Conservation (phyloP, 1,284 basidiomycete species). For the Ustilago vetiveriae region DNA sequence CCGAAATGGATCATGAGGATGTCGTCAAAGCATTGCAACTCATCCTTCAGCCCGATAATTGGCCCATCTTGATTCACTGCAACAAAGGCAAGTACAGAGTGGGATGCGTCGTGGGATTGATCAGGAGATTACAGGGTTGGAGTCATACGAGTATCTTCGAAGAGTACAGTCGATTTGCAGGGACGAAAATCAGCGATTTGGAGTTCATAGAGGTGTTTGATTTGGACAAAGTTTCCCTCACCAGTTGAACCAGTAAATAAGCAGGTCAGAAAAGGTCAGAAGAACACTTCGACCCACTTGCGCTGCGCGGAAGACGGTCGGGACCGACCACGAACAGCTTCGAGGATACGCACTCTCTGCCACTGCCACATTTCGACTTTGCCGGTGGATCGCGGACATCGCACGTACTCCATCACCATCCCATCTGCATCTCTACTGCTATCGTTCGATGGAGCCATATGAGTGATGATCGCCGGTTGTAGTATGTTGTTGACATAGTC, state of each 20-base stretch:
- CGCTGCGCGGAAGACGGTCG: not conserved
- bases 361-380: slow-evolving; percentile 34
- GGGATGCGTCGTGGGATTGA: slow-evolving; percentile 59
- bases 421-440: not conserved
- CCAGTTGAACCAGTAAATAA: not conserved
- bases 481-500: slow-evolving; percentile 14
- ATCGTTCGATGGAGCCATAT: not conserved
- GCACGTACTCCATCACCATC: slow-evolving; percentile 8
- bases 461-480: slow-evolving; percentile 21
- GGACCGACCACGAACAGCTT: slow-evolving; percentile 27
- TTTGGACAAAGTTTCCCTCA: slow-evolving; percentile 23
- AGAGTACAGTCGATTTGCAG: slow-evolving; percentile 64
- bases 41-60: slow-evolving; percentile 53
- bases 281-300: slow-evolving; percentile 41
- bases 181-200: slow-evolving; percentile 60
- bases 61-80: slow-evolving; percentile 64
- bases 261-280: slow-evolving; percentile 6
- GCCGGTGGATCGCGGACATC: slow-evolving; percentile 18
- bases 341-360: slow-evolving; percentile 31
- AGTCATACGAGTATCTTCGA: slow-evolving; percentile 65
- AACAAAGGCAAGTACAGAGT: slow-evolving; percentile 66
- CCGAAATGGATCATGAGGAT: slow-evolving; percentile 61
- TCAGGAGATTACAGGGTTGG: slow-evolving; percentile 64
- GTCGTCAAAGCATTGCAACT: slow-evolving; percentile 52
- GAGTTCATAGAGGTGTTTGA: slow-evolving; percentile 64